Evolutionary conservation across 768 basidiomycete species (phyloP), one percentile per base, ranked within the genome.

Genomic region (Grammothele lineata): DNA sequence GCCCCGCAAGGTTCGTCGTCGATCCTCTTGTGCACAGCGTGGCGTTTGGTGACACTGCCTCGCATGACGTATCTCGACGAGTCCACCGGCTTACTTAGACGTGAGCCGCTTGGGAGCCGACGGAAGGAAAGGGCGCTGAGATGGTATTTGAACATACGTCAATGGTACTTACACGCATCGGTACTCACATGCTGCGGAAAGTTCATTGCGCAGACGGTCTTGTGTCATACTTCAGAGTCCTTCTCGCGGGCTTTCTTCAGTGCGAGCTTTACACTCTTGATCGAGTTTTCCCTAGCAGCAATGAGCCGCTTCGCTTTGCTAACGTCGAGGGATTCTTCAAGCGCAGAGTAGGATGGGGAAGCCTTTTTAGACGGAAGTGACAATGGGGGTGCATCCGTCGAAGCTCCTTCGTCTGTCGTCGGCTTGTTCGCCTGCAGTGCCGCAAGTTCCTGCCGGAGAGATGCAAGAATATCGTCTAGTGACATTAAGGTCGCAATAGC

Each of bases 251-350:
- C 45, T 18, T 51, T 82, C 37, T 70, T 67, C 11, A 88, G 69
- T 11, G 85, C 59, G 8, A 55, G 57, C 59, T 81, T 82, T 33
- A 87, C 79, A 43, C 71, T 77, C 36, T 72, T 76, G 50, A 91
- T 78, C 0, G 85, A 76, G 44, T 75, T 79, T 62, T 88, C 83
- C 51, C 88, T 69, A 0, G 86, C 86, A 43, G 71, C 74, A 19
- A 90, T 71, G 24, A 90, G 76, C 22, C 86, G 75, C 43, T 74
- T 81, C 10, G 77, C 83, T 62, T 81, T 89, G 9, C 72, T 57
- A 3, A 87, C 47, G 62, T 90, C 85, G 37, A 66, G 58, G 4
- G 60, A 61, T 9, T 72, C 55, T 19, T 64, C 56, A 41, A 76
- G 57, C 6, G 55, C 23, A 19, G 56, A 63, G 55, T 89, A 91